Evolutionary conservation across 2,329 filamentous ascomycete species (phyloP).

Genomic region (Rutstroemia sp.): DNA sequence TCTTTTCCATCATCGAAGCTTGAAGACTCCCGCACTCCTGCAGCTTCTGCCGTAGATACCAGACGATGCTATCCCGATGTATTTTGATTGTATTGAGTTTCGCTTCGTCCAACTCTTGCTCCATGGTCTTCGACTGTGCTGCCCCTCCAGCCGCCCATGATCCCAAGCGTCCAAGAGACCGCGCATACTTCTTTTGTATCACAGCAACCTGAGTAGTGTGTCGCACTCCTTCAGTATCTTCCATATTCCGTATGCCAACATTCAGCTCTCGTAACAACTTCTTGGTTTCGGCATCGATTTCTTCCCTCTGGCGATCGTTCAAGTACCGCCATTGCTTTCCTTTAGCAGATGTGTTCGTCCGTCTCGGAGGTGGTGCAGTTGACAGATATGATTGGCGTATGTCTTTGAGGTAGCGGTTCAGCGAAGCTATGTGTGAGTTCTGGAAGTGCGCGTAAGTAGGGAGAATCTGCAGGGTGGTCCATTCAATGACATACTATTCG

Average conservation of each 20-base stretch:
- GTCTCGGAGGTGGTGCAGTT: slow-evolving; percentile 56
- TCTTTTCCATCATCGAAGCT: slow-evolving; percentile 86
- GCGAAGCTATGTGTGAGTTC: slow-evolving; percentile 78
- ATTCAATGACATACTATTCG: slow-evolving; percentile 59
- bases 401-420: slow-evolving; percentile 71
- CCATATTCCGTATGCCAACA: slow-evolving; percentile 68
- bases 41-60: slow-evolving; percentile 69
- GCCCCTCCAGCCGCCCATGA: slow-evolving; percentile 62
- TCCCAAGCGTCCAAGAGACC: slow-evolving; percentile 56
- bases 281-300: slow-evolving; percentile 83
- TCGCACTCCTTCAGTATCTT: slow-evolving; percentile 74
- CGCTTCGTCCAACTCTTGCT: slow-evolving; percentile 68
- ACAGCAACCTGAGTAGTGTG: slow-evolving; percentile 67
- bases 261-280: slow-evolving; percentile 79
- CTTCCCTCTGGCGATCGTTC: slow-evolving; percentile 74
- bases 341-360: slow-evolving; percentile 25
- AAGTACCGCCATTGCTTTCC: slow-evolving; percentile 35
- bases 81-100: slow-evolving; percentile 56
- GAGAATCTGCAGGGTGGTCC: slow-evolving; percentile 12
- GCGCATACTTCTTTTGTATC: slow-evolving; percentile 61
- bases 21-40: slow-evolving; percentile 73
- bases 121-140: slow-evolving; percentile 47
- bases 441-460: slow-evolving; percentile 32
- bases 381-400: slow-evolving; percentile 91
- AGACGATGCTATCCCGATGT: slow-evolving; percentile 76